Evolutionary conservation across 331 rosid genomes (phyloP), one percentile per base, ranked within the genome.

Genomic region (Erythrophleum ivorense): DNA sequence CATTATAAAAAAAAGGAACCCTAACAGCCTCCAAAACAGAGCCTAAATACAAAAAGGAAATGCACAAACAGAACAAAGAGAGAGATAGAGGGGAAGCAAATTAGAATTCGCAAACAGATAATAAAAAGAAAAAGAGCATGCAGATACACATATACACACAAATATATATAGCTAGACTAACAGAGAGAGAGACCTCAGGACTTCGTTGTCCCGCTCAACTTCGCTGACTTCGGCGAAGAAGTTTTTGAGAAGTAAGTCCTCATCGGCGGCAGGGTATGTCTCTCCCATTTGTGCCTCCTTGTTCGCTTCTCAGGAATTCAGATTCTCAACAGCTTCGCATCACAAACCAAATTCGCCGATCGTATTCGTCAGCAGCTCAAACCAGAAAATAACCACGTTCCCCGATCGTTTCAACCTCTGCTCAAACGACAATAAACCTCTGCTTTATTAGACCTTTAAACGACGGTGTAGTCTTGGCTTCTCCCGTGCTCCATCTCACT

Each of bases 131-230:
- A 54, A 63, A 63, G 15, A 53, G 33, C 58, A 69, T 58, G 21
- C 11, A 31, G 0, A 72, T 0, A 57, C 9, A 52, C 13, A 75
- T 21, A 64, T 18, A 33, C 0, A 48, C 11, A 64, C 4, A 57
- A 14, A 9, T 1, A 75, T 19, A 19, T 0, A 41, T 7, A 75
- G 59, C 67, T 7, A 71, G 31, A 10, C 8, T 41, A 18, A 8
- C 24, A 46, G 19, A 73, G 62, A 78, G n/a, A 72, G 36, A 82
- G 5, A 95, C 98, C 99, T 92, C 71, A 68, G 11, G 84, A 92
- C 99, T 88, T 96, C 97, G 89, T 96, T 93, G 82, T 96, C 99
- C 84, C 99, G 87, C 90, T 92, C 97, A 41, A 93, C 99, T 92
- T 93, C 98, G 90, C 99, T 88, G 75, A 96, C 99, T 89, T 92